Conservation (phyloP, 306 rosid species). For the Trichosanthes cucumerina region DNA sequence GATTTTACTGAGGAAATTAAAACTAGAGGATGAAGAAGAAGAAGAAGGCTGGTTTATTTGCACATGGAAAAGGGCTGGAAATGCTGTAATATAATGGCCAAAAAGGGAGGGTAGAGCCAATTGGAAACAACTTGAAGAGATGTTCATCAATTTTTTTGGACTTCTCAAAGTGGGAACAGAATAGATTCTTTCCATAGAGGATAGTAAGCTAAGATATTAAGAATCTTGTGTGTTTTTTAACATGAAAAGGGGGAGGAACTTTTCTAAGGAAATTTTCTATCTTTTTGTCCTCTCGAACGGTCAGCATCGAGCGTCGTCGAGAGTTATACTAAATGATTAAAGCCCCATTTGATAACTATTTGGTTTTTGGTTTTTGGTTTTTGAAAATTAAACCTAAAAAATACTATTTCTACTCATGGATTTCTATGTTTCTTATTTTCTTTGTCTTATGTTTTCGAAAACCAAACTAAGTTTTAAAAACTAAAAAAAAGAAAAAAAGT, state of each 20-base stretch:
- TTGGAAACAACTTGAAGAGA: constrained; percentile 14
- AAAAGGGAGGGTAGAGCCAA: constrained; percentile 12
- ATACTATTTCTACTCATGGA: too few relatives aligned
- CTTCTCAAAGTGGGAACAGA: constrained; percentile 54
- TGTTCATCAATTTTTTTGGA: constrained; percentile 28
- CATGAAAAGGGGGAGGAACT: neutral
- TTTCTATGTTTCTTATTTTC: too few relatives aligned
- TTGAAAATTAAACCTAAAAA: too few relatives aligned
- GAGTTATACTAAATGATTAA: neutral
- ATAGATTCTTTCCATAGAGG: constrained; percentile 36
- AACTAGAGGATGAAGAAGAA: neutral
- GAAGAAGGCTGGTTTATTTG: neutral
- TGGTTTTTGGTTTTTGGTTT: too few relatives aligned
- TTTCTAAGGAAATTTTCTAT: neutral
- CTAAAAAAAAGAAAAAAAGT: too few relatives aligned
- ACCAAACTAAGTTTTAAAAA: too few relatives aligned
- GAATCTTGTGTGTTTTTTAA: neutral
- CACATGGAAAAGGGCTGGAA: neutral
- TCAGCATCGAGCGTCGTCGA: neutral
- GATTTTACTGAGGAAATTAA: neutral
- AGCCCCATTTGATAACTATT: too few relatives aligned
- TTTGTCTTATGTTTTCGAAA: too few relatives aligned
- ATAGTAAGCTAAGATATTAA: constrained; percentile 7
- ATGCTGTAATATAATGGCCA: constrained; percentile 36
- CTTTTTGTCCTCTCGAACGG: neutral